A percentile compares a stretch with the other conserved stretches of the same genome.
Conservation (phyloP, 306 rosid species). For the Canavalia ensiformis region DNA sequence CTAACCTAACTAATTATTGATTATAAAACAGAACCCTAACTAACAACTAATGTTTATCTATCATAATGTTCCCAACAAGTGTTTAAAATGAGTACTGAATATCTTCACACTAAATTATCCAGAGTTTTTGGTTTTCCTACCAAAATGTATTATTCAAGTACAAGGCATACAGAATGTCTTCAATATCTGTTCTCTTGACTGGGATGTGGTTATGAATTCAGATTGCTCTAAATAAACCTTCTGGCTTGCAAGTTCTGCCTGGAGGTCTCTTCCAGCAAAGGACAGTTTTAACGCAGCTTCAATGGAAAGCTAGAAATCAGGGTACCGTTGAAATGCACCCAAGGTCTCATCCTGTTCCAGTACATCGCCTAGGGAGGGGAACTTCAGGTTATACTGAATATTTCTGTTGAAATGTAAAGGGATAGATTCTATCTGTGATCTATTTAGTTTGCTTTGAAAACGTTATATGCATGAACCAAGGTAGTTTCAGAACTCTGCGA, state of each 20-base stretch:
- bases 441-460: conserved; percentile 32
- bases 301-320: conserved; percentile 63
- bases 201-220: conserved; percentile 52
- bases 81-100: background rate
- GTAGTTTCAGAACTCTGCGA: conserved; percentile 24
- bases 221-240: conserved; percentile 90
- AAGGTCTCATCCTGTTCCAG: conserved; percentile 74
- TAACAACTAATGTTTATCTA: no score
- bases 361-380: conserved; percentile 97
- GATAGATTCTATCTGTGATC: conserved; percentile 14
- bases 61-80: background rate
- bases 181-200: conserved; percentile 27
- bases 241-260: conserved; percentile 94
- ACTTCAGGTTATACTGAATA: conserved; percentile 79
- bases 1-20: no score
- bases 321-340: conserved; percentile 47
- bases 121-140: conserved; percentile 20
- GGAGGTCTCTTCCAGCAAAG: conserved; percentile 99
- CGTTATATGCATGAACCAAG: conserved; percentile 33
- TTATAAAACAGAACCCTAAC: no score
- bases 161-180: conserved; percentile 12
- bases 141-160: conserved; percentile 9
- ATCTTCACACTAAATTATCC: background rate
- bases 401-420: conserved; percentile 42
- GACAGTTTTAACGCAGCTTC: conserved; percentile 87